Percentiles rank a stretch among this genome's conserved stretches.
These are phyloP conservation scores for Mucor saturninus DNA, from an alignment of 371 early-diverging fungal genomes.

Conservation along the genomic window DNA sequence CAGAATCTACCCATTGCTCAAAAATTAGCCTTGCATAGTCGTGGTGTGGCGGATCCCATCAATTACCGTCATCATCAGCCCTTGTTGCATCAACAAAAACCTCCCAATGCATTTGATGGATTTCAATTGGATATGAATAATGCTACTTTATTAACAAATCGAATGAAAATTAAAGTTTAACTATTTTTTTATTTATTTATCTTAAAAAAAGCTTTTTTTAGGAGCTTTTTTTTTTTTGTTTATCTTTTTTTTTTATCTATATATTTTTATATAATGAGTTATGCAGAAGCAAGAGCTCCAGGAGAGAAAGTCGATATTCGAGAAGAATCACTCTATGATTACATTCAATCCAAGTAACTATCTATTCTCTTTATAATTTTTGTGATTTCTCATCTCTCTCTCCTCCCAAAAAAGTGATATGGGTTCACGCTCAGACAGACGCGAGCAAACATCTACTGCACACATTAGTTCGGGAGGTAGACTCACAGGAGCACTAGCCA, in stretches of 20 bases:
- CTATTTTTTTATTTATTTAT: background rate
- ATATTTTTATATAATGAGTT: background rate
- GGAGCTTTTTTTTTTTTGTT: background rate
- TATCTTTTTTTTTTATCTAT: background rate
- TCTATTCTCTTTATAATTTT: no score
- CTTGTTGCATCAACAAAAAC: background rate
- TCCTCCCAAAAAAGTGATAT: conserved; percentile 4
- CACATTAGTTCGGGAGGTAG: background rate
- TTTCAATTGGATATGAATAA: conserved; percentile 54
- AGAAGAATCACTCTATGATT: conserved; percentile 4
- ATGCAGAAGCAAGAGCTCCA: conserved; percentile 24
- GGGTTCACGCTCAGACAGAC: background rate
- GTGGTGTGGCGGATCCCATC: conserved; percentile 18
- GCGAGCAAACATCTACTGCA: background rate
- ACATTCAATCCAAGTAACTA: conserved; percentile 17
- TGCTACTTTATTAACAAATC: conserved; percentile 53
- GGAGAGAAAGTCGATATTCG: conserved; percentile 24
- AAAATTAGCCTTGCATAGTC: conserved; percentile 20
- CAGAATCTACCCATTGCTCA: conserved; percentile 27
- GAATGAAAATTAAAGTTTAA: conserved; percentile 19
- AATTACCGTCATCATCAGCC: conserved; percentile 11
- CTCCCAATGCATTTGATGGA: conserved; percentile 11
- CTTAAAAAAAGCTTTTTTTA: background rate
- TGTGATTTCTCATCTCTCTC: background rate
- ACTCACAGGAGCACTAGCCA: background rate